Base-by-base conservation (phyloP, 768 basidiomycete genomes). In the Pleurotus citrinopileatus region DNA sequence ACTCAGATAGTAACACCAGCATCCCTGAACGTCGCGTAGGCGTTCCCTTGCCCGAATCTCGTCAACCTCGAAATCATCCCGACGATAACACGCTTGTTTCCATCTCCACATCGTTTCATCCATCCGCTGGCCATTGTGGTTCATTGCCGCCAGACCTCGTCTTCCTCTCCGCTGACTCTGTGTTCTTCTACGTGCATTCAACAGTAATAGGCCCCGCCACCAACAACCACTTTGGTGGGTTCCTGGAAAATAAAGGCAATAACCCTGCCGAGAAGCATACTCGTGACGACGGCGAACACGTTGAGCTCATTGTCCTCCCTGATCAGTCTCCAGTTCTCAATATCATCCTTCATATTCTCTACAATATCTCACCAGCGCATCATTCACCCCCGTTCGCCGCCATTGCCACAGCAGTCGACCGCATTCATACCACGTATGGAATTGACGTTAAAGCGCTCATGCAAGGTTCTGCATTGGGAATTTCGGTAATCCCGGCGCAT, bases 131-230 rank as follows among this genome's bases (percentile, higher is more conserved):
- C 0, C 32, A 50, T 36, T 36, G 47, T 8, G 47, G 34, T 20
- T 19, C n/a, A 9, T 26, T 37, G 1, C 29, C 28, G 10, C 47
- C 47, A 6, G 47, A 50, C 34, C 34, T 50, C 17, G 47, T 50
- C 17, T 32, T 50, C 9, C 47, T 50, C 29, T 50, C 47, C 2
- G 28, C 47, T 7, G 47, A 50, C 10, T 50, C 47, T 5, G 47
- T 50, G 29, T 50, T 50, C 29, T 50, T 50, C 32, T 50, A 50
- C 32, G 47, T 50, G 17, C 47, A 50, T 23, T 34, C 28, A 15
- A 17, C 47, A 6, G 34, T 50, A 8, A 7, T 50, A 15, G 13
- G 7, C 6, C 20, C 47, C 6, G 28, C 47, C 3, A 25, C 47
- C 15, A 50, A 13, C 5, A 50, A 50, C 34, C 4, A 32, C n/a